phyloP scores from a whole-genome alignment of 805 yeast genomes.

The Brettanomyces bruxellensis region DNA sequence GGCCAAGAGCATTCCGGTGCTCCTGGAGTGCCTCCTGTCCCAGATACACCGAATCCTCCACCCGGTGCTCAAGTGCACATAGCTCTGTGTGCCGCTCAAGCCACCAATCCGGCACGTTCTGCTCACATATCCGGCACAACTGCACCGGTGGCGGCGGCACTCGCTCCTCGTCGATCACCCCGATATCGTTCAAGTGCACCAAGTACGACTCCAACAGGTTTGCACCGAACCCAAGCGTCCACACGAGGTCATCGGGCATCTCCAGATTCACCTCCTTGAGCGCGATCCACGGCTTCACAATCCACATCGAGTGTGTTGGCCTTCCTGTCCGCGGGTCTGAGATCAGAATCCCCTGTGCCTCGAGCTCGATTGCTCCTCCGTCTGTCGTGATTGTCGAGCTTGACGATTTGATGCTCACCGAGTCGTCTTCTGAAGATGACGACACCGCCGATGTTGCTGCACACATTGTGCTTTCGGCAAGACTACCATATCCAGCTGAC shows the following conservation, averaged over 20 bases:
- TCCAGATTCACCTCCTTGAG: slow-evolving; percentile 54
- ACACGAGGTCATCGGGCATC: slow-evolving; percentile 61
- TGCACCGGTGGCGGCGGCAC: slow-evolving; percentile 78
- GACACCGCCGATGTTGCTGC: background rate
- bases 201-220: slow-evolving; percentile 74
- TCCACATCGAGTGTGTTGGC: slow-evolving; percentile 89
- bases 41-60: slow-evolving; percentile 65
- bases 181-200: slow-evolving; percentile 51
- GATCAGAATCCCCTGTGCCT: slow-evolving; percentile 89
- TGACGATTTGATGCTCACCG: slow-evolving; percentile 19
- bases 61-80: slow-evolving; percentile 77
- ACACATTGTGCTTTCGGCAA: background rate
- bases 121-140: slow-evolving; percentile 88
- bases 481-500: background rate
- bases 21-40: slow-evolving; percentile 72
- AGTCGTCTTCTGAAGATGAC: slow-evolving; percentile 10
- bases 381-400: slow-evolving; percentile 38
- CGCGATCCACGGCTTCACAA: slow-evolving; percentile 67
- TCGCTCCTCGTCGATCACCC: slow-evolving; percentile 50
- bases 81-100: slow-evolving; percentile 83
- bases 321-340: slow-evolving; percentile 46
- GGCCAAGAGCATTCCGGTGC: slow-evolving; percentile 45
- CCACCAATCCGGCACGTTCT: slow-evolving; percentile 92
- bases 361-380: slow-evolving; percentile 62
- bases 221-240: slow-evolving; percentile 81